Conservation (phyloP, 768 basidiomycete species). For the Trichaptum fuscoviolaceum region DNA sequence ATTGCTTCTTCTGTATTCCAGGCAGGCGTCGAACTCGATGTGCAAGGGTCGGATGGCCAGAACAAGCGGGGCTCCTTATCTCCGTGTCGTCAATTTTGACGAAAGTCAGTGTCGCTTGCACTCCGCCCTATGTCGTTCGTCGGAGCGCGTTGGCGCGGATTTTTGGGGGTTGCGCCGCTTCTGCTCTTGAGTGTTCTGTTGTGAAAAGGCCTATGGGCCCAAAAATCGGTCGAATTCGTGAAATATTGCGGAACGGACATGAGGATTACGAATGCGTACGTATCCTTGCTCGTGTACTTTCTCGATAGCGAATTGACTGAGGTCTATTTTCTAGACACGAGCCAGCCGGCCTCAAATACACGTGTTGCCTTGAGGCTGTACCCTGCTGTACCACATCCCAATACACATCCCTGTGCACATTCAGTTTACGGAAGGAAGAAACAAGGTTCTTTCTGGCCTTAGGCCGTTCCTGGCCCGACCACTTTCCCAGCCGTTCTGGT, state of each 20-base stretch:
- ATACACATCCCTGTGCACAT: too few species aligned
- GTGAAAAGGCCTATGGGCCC: too few species aligned
- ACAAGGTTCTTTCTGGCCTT: too few species aligned
- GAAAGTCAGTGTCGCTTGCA: neutral
- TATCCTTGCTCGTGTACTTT: neutral
- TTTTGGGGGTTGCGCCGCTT: neutral
- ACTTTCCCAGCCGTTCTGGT: too few species aligned
- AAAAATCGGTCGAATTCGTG: neutral
- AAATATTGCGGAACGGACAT: neutral
- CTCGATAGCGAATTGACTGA: neutral
- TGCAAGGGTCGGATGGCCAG: neutral
- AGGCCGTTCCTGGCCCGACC: neutral
- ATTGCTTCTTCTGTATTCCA: neutral
- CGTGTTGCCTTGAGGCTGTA: neutral
- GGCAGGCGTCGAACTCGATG: neutral
- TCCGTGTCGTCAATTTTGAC: neutral
- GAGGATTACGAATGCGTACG: neutral
- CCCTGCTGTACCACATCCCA: too few species aligned
- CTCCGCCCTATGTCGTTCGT: neutral
- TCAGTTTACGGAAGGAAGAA: too few species aligned
- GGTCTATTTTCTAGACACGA: neutral
- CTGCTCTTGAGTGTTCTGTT: too few species aligned
- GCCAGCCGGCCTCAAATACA: neutral
- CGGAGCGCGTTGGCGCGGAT: neutral
- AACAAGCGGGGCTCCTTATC: neutral